Evolutionary conservation across 495 filamentous ascomycete genomes (phyloP), one percentile per base, ranked within the genome.

Genomic region (Aspergillus haitiensis): DNA sequence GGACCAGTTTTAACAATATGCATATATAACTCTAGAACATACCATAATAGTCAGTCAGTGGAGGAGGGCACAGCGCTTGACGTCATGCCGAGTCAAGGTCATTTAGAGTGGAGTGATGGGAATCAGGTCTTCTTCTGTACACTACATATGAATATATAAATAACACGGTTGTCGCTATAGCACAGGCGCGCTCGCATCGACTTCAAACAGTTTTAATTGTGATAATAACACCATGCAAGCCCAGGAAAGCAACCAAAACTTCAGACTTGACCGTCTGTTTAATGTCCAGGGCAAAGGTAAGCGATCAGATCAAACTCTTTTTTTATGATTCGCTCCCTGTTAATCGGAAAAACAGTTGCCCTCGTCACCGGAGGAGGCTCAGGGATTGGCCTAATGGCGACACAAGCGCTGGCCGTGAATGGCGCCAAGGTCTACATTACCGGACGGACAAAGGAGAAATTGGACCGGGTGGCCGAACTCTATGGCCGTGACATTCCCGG

Each of bases 391-490:
- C 66, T 82, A 1, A 84, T 82, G 82, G 72, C 74, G 53, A 73
- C 75, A 0, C 84, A 86, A 70, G 80, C 84, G 8, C 77, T 86
- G 0, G 83, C 83, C 6, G 81, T 83, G 46, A 87, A 86, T 63
- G 84, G 84, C 7, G 81, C 77, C 7, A 79, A 79, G 64, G 80
- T 82, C 32, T 86, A 87, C 74, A 84, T 87, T 57, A 78, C 81
- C 9, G 83, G 82, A n/a, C 77, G 81, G 16, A 83, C 78, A 6
- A 64, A 69, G 47, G 78, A 84, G 58, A 85, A 85, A 64, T 77
- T 86, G 6, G 72, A 84, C 5, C 73, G 64, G 0, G 85, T 85
- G 0, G 78, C 73, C 8, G 67, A 80, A 44, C 66, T 75, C 3
- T 73, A 73, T 58, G 69, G 70, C 36, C 73, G 82, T 60, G 64